phyloP scores from a whole-genome alignment of 2,329 filamentous ascomycete genomes.

The Calonectria henricotiae region DNA sequence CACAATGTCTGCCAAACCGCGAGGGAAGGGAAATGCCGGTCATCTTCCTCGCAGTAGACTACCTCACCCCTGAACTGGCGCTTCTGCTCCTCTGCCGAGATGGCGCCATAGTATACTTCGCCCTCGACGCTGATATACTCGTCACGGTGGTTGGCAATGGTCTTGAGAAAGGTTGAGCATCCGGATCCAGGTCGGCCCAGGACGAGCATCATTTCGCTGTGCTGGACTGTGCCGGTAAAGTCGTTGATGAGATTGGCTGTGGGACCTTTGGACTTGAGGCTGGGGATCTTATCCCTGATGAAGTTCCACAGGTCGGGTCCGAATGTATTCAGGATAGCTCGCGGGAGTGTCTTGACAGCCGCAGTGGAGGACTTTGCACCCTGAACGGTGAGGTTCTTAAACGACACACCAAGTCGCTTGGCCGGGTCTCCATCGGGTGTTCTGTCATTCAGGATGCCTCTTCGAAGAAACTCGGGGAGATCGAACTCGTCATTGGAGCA shows the following conservation, averaged over 20 bases:
- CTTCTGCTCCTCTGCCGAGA: constrained; percentile 32
- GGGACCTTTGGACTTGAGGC: constrained; percentile 16
- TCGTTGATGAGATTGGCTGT: constrained; percentile 31
- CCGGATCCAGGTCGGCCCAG: constrained; percentile 76
- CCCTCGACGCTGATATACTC: constrained; percentile 31
- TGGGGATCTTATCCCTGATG: constrained; percentile 54
- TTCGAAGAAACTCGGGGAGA: constrained; percentile 31
- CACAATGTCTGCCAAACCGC: constrained; percentile 38
- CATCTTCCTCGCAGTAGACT: constrained; percentile 35
- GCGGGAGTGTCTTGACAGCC: constrained; percentile 79
- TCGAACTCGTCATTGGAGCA: constrained; percentile 30
- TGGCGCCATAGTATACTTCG: constrained; percentile 36
- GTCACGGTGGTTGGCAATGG: constrained; percentile 35
- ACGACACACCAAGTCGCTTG: constrained; percentile 75
- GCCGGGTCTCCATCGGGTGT: constrained; percentile 24
- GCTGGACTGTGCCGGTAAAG: constrained; percentile 65
- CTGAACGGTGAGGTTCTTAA: constrained; percentile 81
- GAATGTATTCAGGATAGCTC: constrained; percentile 81
- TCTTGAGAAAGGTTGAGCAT: constrained; percentile 68
- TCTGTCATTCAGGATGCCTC: constrained; percentile 24
- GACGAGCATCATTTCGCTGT: constrained; percentile 78
- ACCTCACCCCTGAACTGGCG: constrained; percentile 34
- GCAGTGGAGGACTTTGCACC: constrained; percentile 77
- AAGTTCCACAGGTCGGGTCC: constrained; percentile 81
- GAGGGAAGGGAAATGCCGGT: constrained; percentile 34